phyloP scores from a whole-genome alignment of 148 eudicot species.

The Vaccinium myrtillus region DNA sequence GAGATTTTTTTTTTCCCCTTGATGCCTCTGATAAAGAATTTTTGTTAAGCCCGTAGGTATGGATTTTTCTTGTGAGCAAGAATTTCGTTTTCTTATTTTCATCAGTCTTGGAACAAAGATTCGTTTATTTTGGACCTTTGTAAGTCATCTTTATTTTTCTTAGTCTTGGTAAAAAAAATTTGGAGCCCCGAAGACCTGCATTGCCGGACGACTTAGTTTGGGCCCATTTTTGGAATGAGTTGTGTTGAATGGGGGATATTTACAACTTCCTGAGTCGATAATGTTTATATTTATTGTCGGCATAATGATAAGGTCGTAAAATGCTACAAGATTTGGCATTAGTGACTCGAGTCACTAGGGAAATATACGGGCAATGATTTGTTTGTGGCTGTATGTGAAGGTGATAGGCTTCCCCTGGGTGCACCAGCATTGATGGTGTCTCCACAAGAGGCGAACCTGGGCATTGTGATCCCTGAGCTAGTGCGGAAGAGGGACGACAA shows the following conservation, averaged over 20 bases:
- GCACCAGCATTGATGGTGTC: constrained; percentile 52
- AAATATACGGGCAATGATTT: background rate
- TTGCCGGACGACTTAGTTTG: background rate
- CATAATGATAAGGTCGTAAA: background rate
- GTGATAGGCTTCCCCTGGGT: constrained; percentile 62
- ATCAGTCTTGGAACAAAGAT: background rate
- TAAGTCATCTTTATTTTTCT: background rate
- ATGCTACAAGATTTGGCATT: background rate
- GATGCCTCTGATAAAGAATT: background rate
- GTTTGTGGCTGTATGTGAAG: constrained; percentile 18
- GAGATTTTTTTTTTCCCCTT: background rate
- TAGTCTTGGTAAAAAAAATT: background rate
- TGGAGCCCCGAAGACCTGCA: background rate
- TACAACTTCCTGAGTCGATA: background rate
- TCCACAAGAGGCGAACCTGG: constrained; percentile 24
- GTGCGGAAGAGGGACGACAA: constrained; percentile 50
- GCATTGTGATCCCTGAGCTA: constrained; percentile 40
- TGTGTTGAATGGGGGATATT: background rate
- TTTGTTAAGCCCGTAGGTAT: background rate
- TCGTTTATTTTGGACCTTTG: background rate
- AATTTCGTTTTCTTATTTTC: too few relatives aligned
- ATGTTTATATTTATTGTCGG: background rate
- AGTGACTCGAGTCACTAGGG: background rate
- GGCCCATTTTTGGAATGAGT: background rate
- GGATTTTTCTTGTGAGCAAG: background rate